A percentile compares a stretch with the other conserved stretches of the same genome.
phyloP scores from a whole-genome alignment of 345 rosid genomes.

The Salix koriyanagi region DNA sequence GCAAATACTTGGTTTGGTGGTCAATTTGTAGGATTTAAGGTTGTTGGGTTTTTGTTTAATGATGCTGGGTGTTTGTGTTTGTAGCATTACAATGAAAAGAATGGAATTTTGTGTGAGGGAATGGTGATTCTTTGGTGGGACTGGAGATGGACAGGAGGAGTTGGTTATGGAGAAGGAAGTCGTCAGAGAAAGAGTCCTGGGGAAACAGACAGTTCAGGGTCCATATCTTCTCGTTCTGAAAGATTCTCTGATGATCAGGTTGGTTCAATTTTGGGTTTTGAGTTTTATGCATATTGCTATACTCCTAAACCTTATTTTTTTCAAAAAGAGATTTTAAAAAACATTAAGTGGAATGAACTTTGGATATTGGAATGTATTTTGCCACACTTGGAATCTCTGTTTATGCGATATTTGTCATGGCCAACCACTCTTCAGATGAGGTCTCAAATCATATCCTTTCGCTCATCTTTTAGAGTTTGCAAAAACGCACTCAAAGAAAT shows the following conservation, averaged over 20 bases:
- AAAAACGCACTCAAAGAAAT: neutral
- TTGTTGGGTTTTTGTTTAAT: neutral
- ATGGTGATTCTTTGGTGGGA: conserved; percentile 13
- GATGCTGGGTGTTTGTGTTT: conserved; percentile 15
- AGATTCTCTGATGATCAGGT: conserved; percentile 75
- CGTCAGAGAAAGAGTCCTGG: conserved; percentile 72
- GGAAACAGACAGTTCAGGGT: conserved; percentile 62
- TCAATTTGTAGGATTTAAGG: neutral
- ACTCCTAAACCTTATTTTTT: neutral
- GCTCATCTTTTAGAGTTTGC: neutral
- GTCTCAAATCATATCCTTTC: neutral
- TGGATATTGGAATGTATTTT: neutral
- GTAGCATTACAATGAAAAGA: neutral
- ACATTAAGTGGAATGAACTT: neutral
- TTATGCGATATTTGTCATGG: neutral
- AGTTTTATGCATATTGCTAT: neutral
- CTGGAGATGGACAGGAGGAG: conserved; percentile 62
- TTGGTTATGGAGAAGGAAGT: conserved; percentile 66
- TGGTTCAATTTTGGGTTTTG: neutral
- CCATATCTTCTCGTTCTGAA: conserved; percentile 64
- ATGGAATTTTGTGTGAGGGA: neutral
- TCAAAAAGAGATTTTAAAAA: neutral
- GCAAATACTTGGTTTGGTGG: neutral
- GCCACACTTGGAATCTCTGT: neutral
- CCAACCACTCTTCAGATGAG: neutral